Base-by-base conservation (phyloP, 441 rosid species). In the Omphalea diandra region DNA sequence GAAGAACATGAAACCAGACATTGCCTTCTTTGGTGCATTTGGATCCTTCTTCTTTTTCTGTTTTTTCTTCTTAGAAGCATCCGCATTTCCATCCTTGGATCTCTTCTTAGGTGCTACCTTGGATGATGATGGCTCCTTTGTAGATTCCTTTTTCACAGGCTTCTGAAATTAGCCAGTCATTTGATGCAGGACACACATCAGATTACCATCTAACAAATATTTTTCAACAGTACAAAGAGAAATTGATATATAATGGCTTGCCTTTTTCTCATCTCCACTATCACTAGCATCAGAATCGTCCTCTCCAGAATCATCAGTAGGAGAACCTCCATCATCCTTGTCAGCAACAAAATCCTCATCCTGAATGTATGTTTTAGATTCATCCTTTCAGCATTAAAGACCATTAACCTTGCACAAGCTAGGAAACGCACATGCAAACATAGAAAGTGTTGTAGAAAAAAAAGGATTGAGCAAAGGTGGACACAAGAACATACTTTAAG, bases 281-380 rank as follows among this genome's bases (percentile, higher is more conserved):
- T 79, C 85, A 74, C 95, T 93, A 63, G 71, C 97, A 86, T 90
- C 93, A 55, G 98, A 89, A 14, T 84, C 96, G 0, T 86, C 98
- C 12, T 67, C 97, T 46, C 96, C 99, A 73, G 99, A 95, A 80
- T 94, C 99, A 90, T 93, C 99, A 63, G 96, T 89, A 43, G 99
- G 94, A 52, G 98, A 93, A 57, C 99, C 99, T 74, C 73, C 91
- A 72, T 93, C 98, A 64, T 95, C 99, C 76, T 90, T 87, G 56
- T 82, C 93, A 55, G 27, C 55, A 63, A 95, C 97, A 78, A 90
- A 95, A 81, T 95, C 99, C 79, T 87, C 93, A 76, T 93, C 99
- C 99, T 94, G 84, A 67, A 77, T 65, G 73, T 52, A 68, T 63
- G n/a, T n/a, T n/a, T n/a, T 61, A 31, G 47, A 29, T 27, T 52